phyloP scores from a whole-genome alignment of 2,329 filamentous ascomycete species.

The Huntiella moniliformis region DNA sequence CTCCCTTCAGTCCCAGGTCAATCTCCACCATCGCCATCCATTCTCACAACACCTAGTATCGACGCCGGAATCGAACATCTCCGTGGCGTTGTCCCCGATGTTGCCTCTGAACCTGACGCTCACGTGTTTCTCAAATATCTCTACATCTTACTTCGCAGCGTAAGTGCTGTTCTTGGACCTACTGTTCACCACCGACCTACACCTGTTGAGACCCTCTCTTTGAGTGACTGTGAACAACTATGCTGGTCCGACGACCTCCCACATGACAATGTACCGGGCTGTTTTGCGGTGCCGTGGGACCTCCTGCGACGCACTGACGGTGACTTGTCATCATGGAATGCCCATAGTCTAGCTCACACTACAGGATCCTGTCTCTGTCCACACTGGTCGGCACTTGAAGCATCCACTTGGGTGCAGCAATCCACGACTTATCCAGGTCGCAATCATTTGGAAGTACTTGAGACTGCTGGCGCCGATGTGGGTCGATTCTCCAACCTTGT shows the following conservation, averaged over 20 bases:
- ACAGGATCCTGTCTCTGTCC: conserved; percentile 18
- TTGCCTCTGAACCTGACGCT: neutral
- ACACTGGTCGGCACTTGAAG: conserved; percentile 14
- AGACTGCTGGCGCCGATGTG: neutral
- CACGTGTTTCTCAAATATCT: conserved; percentile 9
- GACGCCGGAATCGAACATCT: conserved; percentile 6
- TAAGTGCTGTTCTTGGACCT: neutral
- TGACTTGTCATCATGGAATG: neutral
- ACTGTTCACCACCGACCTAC: conserved; percentile 10
- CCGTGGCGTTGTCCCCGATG: neutral
- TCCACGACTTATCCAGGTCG: neutral
- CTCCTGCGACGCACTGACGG: conserved; percentile 23
- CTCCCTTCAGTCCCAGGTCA: neutral
- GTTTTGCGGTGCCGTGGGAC: conserved; percentile 27
- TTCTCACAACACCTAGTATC: conserved; percentile 4
- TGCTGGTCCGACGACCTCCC: too few relatives aligned
- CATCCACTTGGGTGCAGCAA: conserved; percentile 17
- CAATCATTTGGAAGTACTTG: neutral
- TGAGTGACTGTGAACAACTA: too few relatives aligned
- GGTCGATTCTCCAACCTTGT: conserved; percentile 4
- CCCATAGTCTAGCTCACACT: conserved; percentile 13
- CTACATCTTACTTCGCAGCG: conserved; percentile 6
- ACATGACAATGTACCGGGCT: too few relatives aligned
- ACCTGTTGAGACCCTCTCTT: neutral
- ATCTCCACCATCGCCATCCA: conserved; percentile 3